phyloP scores from a whole-genome alignment of 805 yeast genomes.

The Spathaspora passalidarum region DNA sequence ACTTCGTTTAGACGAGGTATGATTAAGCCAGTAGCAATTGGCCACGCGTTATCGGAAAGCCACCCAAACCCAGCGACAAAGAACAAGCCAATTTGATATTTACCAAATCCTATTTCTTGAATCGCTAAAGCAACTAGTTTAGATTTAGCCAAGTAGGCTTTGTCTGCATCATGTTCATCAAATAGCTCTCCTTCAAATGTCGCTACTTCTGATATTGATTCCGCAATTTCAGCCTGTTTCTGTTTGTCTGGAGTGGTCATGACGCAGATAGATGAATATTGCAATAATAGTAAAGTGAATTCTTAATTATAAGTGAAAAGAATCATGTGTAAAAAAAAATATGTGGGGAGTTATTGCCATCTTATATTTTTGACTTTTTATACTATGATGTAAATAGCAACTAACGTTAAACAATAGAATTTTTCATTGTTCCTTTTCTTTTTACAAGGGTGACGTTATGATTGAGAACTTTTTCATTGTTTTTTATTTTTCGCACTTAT shows the following conservation, averaged over 20 bases:
- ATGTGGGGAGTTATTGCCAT: too few relatives aligned
- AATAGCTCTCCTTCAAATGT: slow-evolving; percentile 5
- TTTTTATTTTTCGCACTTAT: too few relatives aligned
- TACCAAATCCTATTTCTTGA: slow-evolving; percentile 39
- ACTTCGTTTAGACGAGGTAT: slow-evolving; percentile 27
- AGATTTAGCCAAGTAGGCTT: slow-evolving; percentile 21
- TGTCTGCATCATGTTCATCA: slow-evolving; percentile 9
- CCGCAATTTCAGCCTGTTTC: neutral
- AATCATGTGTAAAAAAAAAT: too few relatives aligned
- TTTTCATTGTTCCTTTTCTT: too few relatives aligned
- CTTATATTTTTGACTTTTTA: too few relatives aligned
- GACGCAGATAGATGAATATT: too few relatives aligned
- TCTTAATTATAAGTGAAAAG: too few relatives aligned
- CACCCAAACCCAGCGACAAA: slow-evolving; percentile 59
- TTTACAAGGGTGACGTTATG: too few relatives aligned
- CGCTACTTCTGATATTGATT: neutral
- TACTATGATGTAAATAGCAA: too few relatives aligned
- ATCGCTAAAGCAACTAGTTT: slow-evolving; percentile 23
- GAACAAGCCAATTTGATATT: slow-evolving; percentile 48
- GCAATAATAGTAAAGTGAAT: too few relatives aligned
- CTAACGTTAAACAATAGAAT: too few relatives aligned
- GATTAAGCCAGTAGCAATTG: slow-evolving; percentile 32
- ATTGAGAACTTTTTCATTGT: too few relatives aligned
- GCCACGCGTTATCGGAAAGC: slow-evolving; percentile 46
- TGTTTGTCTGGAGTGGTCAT: neutral